phyloP scores from a whole-genome alignment of 1,139 yeast genomes.

The Saccharomycopsis hybrid region DNA sequence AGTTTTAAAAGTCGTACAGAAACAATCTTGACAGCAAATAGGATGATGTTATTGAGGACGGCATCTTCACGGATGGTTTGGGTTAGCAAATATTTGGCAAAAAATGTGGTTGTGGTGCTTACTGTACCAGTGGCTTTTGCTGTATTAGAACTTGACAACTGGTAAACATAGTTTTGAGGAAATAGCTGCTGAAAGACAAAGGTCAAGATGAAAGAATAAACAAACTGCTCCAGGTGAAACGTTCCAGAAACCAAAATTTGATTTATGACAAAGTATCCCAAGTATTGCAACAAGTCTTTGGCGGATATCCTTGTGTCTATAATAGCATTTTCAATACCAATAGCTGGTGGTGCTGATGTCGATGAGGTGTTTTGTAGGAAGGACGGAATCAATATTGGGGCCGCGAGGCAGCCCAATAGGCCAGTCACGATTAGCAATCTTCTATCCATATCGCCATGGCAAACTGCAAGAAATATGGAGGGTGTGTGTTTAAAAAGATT shows the following conservation, averaged over 20 bases:
- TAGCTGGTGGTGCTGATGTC: too few relatives aligned
- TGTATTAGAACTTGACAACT: not conserved
- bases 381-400: not conserved
- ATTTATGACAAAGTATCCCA: not conserved
- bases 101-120: too few relatives aligned
- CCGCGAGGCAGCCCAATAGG: not conserved
- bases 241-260: not conserved
- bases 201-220: constrained; percentile 2
- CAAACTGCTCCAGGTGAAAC: not conserved
- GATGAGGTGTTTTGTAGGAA: too few relatives aligned
- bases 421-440: not conserved
- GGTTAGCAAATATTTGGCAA: too few relatives aligned
- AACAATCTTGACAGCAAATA: not conserved
- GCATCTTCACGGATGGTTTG: not conserved
- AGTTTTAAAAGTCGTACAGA: not conserved
- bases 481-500: not conserved
- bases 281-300: too few relatives aligned
- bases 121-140: too few relatives aligned
- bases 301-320: too few relatives aligned
- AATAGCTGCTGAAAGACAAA: constrained; percentile 1
- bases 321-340: too few relatives aligned
- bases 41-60: not conserved
- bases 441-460: not conserved
- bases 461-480: not conserved
- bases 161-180: constrained; percentile 2